A percentile compares a stretch with the other conserved stretches of the same genome.
These are phyloP conservation scores for Amaranthus hypochondriacus DNA, from an alignment of 148 eudicot species.

Conservation along the genomic window DNA sequence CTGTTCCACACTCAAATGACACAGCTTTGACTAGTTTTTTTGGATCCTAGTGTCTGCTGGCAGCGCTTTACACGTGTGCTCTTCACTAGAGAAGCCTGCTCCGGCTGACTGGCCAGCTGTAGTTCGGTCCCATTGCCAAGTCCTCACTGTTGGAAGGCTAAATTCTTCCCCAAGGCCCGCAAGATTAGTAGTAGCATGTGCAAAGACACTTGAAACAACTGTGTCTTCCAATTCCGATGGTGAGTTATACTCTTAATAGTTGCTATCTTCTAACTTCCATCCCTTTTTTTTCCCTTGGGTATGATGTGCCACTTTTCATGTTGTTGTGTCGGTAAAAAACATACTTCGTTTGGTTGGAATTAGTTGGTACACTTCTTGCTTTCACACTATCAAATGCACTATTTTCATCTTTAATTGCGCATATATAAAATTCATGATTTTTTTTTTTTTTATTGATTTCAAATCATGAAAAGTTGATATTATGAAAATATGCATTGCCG, in stretches of 20 bases:
- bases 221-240: conserved; percentile 46
- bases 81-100: conserved; percentile 41
- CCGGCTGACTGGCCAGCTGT: conserved; percentile 27
- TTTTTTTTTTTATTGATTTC: too few species aligned
- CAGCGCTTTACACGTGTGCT: conserved; percentile 30
- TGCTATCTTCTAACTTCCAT: background rate
- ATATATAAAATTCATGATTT: too few species aligned
- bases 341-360: too few species aligned
- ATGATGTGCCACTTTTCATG: background rate
- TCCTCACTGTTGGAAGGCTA: conserved; percentile 34
- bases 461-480: too few species aligned
- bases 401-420: too few species aligned
- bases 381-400: too few species aligned
- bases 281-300: background rate
- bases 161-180: conserved; percentile 34
- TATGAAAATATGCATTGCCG: too few species aligned
- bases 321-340: too few species aligned
- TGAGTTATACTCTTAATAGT: conserved; percentile 24
- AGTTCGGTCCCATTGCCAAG: conserved; percentile 31
- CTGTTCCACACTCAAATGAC: background rate
- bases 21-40: background rate
- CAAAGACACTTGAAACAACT: conserved; percentile 44
- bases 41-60: conserved; percentile 39
- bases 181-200: conserved; percentile 43
- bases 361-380: too few species aligned